A percentile compares a stretch with the other conserved stretches of the same genome.
Evolutionary conservation across 768 basidiomycete species (phyloP).

Genomic region (Leucosporidium creatinivorum): DNA sequence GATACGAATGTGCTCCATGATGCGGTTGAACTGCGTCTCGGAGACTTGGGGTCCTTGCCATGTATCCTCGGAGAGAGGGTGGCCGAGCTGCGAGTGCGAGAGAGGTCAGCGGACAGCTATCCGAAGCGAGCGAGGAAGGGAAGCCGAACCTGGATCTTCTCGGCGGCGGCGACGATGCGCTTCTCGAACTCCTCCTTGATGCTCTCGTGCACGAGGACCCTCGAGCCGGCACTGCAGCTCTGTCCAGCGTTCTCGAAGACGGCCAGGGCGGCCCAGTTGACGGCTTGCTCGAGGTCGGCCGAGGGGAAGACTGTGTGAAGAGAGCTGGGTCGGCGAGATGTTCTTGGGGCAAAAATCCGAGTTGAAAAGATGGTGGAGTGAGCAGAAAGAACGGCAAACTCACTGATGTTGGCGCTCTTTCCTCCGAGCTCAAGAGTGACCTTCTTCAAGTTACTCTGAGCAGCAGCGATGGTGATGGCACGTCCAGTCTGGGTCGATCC

Average conservation of each 20-base stretch:
- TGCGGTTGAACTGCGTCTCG: slow-evolving; percentile 64
- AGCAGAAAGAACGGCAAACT: background rate
- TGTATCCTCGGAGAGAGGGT: slow-evolving; percentile 50
- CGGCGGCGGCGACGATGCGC: slow-evolving; percentile 46
- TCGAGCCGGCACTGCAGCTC: slow-evolving; percentile 78
- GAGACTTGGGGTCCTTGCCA: slow-evolving; percentile 73
- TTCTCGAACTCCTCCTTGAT: slow-evolving; percentile 69
- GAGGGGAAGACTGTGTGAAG: slow-evolving; percentile 62
- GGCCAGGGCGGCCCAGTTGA: slow-evolving; percentile 40
- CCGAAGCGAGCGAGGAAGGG: slow-evolving; percentile 64
- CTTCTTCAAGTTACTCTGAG: slow-evolving; percentile 90
- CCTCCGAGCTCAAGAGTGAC: slow-evolving; percentile 77
- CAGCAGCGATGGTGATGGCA: slow-evolving; percentile 83
- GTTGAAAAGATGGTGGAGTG: too few species aligned
- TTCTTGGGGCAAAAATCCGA: too few species aligned
- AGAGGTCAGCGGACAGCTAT: slow-evolving; percentile 56
- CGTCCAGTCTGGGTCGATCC: slow-evolving; percentile 83
- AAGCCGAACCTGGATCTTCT: slow-evolving; percentile 50
- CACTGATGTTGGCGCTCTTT: slow-evolving; percentile 51
- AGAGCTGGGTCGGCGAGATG: too few species aligned
- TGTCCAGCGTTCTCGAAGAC: slow-evolving; percentile 49
- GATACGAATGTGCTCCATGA: slow-evolving; percentile 78
- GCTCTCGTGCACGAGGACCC: slow-evolving; percentile 78
- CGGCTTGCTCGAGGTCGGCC: slow-evolving; percentile 75
- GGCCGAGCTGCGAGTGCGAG: slow-evolving; percentile 48